Percentiles rank a stretch among this genome's conserved stretches.
phyloP scores from a whole-genome alignment of 345 rosid species.

The Populus tremula region DNA sequence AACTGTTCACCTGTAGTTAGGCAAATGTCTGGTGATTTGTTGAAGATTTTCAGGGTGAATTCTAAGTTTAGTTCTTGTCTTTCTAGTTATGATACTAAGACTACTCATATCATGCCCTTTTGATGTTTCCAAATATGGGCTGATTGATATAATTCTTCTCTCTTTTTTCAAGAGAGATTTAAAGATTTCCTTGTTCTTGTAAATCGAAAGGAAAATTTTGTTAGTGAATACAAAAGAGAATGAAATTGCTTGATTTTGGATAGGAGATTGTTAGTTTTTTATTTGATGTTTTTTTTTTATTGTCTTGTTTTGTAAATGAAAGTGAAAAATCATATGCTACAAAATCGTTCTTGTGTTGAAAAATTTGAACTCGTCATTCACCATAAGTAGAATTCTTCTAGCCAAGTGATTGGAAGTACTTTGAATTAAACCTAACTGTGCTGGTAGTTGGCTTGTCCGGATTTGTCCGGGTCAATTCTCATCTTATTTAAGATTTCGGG shows the following conservation, averaged over 20 bases:
- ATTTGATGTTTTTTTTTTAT: not conserved
- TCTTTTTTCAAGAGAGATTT: not conserved
- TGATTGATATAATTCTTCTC: not conserved
- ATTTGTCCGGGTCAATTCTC: too few relatives aligned
- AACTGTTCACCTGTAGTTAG: constrained; percentile 64
- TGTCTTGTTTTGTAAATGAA: not conserved
- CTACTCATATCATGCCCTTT: constrained; percentile 88
- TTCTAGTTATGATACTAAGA: constrained; percentile 73
- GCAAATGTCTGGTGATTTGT: constrained; percentile 70
- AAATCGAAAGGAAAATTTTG: constrained; percentile 49
- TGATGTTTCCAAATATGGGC: constrained; percentile 31
- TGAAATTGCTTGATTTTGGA: constrained; percentile 16
- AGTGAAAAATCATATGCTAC: not conserved
- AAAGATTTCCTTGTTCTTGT: constrained; percentile 21
- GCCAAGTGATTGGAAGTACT: not conserved
- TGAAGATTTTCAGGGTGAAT: constrained; percentile 57
- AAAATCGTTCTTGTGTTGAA: not conserved
- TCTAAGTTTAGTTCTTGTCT: constrained; percentile 41
- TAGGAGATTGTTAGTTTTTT: not conserved
- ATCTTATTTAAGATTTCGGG: too few relatives aligned
- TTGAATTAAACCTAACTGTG: not conserved
- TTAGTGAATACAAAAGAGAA: constrained; percentile 27
- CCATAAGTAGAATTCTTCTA: not conserved
- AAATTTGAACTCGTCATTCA: not conserved
- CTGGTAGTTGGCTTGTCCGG: too few relatives aligned